Evolutionary conservation across 2,329 filamentous ascomycete species (phyloP), one percentile per base, ranked within the genome.

Genomic region (Pestalotiopsis sp.): DNA sequence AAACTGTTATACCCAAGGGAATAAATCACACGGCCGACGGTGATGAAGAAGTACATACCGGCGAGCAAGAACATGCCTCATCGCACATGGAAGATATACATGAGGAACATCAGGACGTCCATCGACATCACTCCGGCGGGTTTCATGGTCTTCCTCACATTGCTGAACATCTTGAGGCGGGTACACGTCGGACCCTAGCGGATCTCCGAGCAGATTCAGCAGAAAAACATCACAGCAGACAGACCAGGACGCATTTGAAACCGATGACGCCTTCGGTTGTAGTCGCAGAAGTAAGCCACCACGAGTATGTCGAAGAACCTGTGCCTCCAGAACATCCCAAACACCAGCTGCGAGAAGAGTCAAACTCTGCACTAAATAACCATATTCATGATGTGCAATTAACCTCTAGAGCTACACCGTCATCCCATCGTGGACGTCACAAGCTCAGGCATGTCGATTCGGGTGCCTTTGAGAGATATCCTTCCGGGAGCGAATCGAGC

Each of bases 71-170:
- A 23, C 64, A 70, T 31, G 25, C 66, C 14, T 60, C 52, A 12
- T 59, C 68, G 25, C 60, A 36, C 39, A 25, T 68, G 60, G 69
- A 52, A 9, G 39, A 64, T 12, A 49, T 52, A 13, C 66, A 66
- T 58, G 57, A 20, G 4, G 39, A 67, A 31, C 62, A 70, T 36
- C 14, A 72, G 31, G 66, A 56, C 20, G 41, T 69, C 25, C 73
- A 75, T 67, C 69, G 68, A 38, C 75, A 75, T 66, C 72, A 81
- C 69, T 76, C 77, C 7, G 71, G 79, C 52, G 77, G 78, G 27
- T 75, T 82, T 4, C 75, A 80, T 64, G 74, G 74, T 61, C 72
- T 76, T 20, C 75, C 77, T 38, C 80, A 81, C 68, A 78, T 79
- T 67, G 72, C 77, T 59, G 77, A 80, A 59, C 78, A 81, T 59